These are phyloP conservation scores for Trichoderma oligosporum DNA, from an alignment of 2,329 filamentous ascomycete genomes.

Conservation along the genomic window DNA sequence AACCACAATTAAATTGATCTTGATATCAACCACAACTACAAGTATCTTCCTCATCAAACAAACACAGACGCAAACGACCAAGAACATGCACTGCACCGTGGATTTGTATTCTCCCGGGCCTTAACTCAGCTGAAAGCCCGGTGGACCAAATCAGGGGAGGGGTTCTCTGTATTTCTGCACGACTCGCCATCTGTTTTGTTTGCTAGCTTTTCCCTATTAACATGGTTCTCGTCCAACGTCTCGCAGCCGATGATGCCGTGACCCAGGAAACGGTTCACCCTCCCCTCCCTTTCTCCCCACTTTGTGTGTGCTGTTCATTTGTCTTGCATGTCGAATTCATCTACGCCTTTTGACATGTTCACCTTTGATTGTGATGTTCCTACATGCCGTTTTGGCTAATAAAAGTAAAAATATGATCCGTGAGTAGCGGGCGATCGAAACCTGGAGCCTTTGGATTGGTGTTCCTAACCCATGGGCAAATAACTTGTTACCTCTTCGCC, in stretches of 20 bases:
- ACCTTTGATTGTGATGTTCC: background rate
- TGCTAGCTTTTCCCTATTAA: background rate
- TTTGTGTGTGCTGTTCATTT: background rate
- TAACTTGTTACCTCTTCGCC: background rate
- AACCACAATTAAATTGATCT: background rate
- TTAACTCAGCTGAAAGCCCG: background rate
- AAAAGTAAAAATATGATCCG: conserved; percentile 1
- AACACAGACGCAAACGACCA: background rate
- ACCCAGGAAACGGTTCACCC: background rate
- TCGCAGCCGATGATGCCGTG: conserved; percentile 16
- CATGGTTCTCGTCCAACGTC: conserved; percentile 17
- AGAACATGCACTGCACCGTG: background rate
- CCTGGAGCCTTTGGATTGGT: background rate
- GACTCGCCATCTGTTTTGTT: background rate
- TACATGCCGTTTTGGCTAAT: background rate
- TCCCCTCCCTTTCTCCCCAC: background rate
- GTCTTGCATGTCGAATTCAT: background rate
- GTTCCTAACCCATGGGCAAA: background rate
- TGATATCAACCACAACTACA: background rate
- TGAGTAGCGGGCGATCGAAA: background rate
- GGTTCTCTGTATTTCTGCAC: too few species aligned
- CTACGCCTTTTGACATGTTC: background rate
- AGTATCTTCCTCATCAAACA: background rate
- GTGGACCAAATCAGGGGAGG: too few species aligned
- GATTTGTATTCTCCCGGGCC: background rate